phyloP scores from a whole-genome alignment of 768 basidiomycete genomes.

The Auriscalpium orientale region DNA sequence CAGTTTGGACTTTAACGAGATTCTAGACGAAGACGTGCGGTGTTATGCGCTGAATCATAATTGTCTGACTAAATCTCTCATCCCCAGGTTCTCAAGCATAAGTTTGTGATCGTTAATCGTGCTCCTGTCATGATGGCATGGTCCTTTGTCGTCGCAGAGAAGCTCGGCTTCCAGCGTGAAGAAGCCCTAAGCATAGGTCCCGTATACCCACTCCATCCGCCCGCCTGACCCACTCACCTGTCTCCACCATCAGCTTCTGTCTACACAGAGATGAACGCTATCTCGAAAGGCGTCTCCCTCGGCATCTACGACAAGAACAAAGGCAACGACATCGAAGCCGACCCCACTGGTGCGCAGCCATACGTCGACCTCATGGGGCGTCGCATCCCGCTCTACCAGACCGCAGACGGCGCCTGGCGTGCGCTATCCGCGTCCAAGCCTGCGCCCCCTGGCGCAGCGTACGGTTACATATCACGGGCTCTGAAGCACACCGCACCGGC shows the following conservation, averaged over 20 bases:
- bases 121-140: conserved; percentile 95
- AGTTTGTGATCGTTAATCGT: conserved; percentile 72
- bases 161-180: conserved; percentile 77
- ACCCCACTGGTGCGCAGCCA: conserved; percentile 57
- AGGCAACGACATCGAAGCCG: conserved; percentile 48
- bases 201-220: conserved; percentile 3
- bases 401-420: conserved; percentile 63
- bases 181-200: conserved; percentile 89
- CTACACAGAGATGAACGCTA: conserved; percentile 89
- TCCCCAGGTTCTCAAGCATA: conserved; percentile 47
- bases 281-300: conserved; percentile 76
- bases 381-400: conserved; percentile 76
- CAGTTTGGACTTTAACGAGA: conserved; percentile 64
- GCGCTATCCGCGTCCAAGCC: conserved; percentile 70
- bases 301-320: conserved; percentile 62
- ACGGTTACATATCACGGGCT: conserved; percentile 73
- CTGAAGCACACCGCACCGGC: conserved; percentile 75
- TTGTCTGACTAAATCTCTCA: neutral
- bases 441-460: conserved; percentile 65
- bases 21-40: conserved; percentile 62
- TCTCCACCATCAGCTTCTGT: conserved; percentile 58
- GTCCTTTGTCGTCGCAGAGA: conserved; percentile 80
- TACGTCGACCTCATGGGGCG: conserved; percentile 83
- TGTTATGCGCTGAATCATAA: neutral
- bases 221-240: neutral